A percentile compares a stretch with the other conserved stretches of the same genome.
phyloP scores from a whole-genome alignment of 169 alveolate genomes.

The Babesia bigemina region DNA sequence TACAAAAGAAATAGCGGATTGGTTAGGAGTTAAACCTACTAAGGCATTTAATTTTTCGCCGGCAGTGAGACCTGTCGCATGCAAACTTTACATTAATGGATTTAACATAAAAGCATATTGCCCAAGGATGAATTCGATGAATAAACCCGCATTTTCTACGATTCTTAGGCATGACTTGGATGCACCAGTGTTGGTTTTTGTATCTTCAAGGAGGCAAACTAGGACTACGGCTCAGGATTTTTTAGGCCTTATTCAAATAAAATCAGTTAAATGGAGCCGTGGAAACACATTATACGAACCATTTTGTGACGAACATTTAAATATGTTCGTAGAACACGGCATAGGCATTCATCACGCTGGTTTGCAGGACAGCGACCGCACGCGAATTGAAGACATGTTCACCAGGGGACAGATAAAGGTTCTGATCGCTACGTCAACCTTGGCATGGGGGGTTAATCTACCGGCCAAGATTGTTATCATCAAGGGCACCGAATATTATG shows the following conservation, averaged over 20 bases:
- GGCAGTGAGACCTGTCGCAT: constrained; percentile 97
- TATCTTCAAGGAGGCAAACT: constrained; percentile 96
- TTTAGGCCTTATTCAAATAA: constrained; percentile 59
- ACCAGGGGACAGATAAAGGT: constrained; percentile 90
- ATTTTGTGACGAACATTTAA: constrained; percentile 86
- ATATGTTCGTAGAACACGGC: constrained; percentile 89
- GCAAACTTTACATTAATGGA: constrained; percentile 95
- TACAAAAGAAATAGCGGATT: constrained; percentile 95
- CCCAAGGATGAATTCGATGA: constrained; percentile 77
- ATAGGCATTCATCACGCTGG: constrained; percentile 85
- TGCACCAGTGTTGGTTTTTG: constrained; percentile 96
- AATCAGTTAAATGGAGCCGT: constrained; percentile 33
- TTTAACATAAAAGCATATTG: constrained; percentile 79
- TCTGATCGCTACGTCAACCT: constrained; percentile 96
- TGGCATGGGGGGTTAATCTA: constrained; percentile 99
- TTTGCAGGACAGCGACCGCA: constrained; percentile 84
- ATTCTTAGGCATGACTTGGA: constrained; percentile 86
- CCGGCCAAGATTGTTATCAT: constrained; percentile 99
- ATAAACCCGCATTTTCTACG: constrained; percentile 69
- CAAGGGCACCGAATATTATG: constrained; percentile 84
- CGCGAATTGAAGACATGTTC: constrained; percentile 94
- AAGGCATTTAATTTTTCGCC: constrained; percentile 98
- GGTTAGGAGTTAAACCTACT: constrained; percentile 94
- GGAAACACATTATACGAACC: constrained; percentile 24
- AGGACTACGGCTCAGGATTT: constrained; percentile 94